Conservation (phyloP, 345 rosid species). For the Litchi chinensis region DNA sequence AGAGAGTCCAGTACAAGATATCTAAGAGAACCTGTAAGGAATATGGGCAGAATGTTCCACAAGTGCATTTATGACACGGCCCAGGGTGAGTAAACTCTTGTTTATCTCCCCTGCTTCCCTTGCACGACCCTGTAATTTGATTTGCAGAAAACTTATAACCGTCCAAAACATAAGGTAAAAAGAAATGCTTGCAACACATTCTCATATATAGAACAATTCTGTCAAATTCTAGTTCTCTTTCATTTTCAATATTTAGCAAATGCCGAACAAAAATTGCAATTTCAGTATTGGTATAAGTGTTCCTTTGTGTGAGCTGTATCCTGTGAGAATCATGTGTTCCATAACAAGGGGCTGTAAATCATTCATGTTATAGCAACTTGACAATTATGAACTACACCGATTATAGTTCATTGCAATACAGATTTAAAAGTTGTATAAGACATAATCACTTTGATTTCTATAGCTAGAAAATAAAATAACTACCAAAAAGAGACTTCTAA, state of each 20-base stretch:
- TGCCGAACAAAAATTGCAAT: neutral
- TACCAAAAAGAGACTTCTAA: neutral
- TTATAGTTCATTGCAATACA: neutral
- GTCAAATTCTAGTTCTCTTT: neutral
- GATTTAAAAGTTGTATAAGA: neutral
- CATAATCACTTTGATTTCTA: neutral
- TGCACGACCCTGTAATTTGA: slow-evolving; percentile 71
- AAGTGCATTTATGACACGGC: slow-evolving; percentile 95
- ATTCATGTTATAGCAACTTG: too few relatives aligned
- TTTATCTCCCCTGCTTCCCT: slow-evolving; percentile 99
- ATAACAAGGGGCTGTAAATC: too few relatives aligned
- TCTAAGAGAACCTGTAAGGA: slow-evolving; percentile 72
- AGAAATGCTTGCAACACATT: neutral
- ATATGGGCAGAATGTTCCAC: slow-evolving; percentile 96
- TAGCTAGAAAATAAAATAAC: neutral
- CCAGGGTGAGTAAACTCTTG: slow-evolving; percentile 93
- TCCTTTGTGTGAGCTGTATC: too few relatives aligned
- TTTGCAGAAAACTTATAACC: neutral
- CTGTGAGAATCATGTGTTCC: too few relatives aligned
- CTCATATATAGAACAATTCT: neutral
- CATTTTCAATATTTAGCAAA: neutral
- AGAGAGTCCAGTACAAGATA: slow-evolving; percentile 4
- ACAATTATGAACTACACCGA: too few relatives aligned
- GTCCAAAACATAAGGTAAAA: neutral
- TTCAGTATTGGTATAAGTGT: neutral